These are phyloP conservation scores for Yamadazyma taylorii DNA, from an alignment of 1,139 yeast species.

Conservation along the genomic window DNA sequence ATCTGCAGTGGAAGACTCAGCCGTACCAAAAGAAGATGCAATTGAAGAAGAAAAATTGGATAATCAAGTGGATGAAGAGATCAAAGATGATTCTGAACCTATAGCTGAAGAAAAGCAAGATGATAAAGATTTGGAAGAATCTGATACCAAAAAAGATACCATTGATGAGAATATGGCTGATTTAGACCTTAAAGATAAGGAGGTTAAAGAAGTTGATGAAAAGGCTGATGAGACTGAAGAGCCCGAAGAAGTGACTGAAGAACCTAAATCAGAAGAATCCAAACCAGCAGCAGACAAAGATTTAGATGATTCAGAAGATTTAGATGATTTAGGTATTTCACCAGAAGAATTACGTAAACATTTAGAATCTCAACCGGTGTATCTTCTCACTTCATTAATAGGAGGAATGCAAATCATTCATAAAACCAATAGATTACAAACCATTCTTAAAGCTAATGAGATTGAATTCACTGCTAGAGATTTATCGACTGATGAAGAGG, in stretches of 20 bases:
- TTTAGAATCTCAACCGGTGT: slow-evolving; percentile 59
- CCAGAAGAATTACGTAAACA: slow-evolving; percentile 49
- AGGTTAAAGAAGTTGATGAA: slow-evolving; percentile 2
- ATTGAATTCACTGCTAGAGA: slow-evolving; percentile 71
- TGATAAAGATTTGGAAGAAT: slow-evolving; percentile 17
- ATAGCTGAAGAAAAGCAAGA: slow-evolving; percentile 1
- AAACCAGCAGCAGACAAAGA: slow-evolving; percentile 9
- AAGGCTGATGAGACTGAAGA: slow-evolving; percentile 5
- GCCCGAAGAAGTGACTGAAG: slow-evolving; percentile 10
- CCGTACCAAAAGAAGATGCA: slow-evolving; percentile 8
- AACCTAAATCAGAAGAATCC: too few species aligned
- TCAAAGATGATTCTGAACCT: slow-evolving; percentile 13
- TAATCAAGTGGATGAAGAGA: slow-evolving; percentile 5
- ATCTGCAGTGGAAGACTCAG: not conserved
- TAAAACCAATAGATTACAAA: slow-evolving; percentile 75
- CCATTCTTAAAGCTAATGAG: slow-evolving; percentile 75
- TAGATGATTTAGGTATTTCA: slow-evolving; percentile 38
- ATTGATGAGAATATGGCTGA: not conserved
- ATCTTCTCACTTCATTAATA: slow-evolving; percentile 81
- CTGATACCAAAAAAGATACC: slow-evolving; percentile 14
- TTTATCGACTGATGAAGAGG: slow-evolving; percentile 84
- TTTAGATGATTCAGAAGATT: slow-evolving; percentile 19
- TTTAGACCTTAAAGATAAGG: not conserved
- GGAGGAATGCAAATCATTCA: slow-evolving; percentile 85
- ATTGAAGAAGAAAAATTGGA: slow-evolving; percentile 8